Evolutionary conservation across 1,139 yeast species (phyloP).

Genomic region (Magnusiomyces paraingens): DNA sequence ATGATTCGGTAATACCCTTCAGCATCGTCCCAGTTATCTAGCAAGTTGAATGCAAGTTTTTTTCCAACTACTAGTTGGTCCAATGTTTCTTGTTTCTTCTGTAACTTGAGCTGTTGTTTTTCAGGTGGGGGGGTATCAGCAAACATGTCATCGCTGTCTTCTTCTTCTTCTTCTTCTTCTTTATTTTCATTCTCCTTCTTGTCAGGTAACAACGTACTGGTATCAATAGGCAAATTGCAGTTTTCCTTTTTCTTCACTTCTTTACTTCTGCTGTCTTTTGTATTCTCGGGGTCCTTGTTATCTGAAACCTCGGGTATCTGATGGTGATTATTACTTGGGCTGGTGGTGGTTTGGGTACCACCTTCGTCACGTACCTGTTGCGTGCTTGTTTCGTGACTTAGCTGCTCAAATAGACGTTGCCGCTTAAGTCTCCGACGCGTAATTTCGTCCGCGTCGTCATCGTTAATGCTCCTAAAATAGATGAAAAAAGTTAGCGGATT

Average conservation of each 20-base stretch:
- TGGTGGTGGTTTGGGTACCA: no score
- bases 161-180: constrained; percentile 5
- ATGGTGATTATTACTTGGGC: not conserved
- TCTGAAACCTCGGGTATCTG: not conserved
- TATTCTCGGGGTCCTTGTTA: not conserved
- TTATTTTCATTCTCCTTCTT: not conserved
- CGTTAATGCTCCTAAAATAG: no score
- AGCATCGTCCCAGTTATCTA: constrained; percentile 47
- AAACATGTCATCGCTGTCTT: constrained; percentile 22
- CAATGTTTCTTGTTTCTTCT: constrained; percentile 1
- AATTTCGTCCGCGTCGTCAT: not conserved
- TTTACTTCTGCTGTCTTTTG: not conserved
- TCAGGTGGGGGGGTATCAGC: constrained; percentile 17
- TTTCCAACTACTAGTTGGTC: constrained; percentile 13
- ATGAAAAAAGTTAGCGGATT: no score
- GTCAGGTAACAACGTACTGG: not conserved
- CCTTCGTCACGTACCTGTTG: not conserved
- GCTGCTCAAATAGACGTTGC: not conserved
- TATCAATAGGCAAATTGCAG: not conserved
- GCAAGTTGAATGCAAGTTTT: constrained; percentile 25
- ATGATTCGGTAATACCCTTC: constrained; percentile 82
- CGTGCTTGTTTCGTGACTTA: not conserved
- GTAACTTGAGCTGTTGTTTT: constrained; percentile 1
- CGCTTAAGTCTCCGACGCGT: not conserved
- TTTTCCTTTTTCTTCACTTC: not conserved